These are phyloP conservation scores for Aspergillus tanneri DNA, from an alignment of 2,329 filamentous ascomycete genomes.

Conservation along the genomic window DNA sequence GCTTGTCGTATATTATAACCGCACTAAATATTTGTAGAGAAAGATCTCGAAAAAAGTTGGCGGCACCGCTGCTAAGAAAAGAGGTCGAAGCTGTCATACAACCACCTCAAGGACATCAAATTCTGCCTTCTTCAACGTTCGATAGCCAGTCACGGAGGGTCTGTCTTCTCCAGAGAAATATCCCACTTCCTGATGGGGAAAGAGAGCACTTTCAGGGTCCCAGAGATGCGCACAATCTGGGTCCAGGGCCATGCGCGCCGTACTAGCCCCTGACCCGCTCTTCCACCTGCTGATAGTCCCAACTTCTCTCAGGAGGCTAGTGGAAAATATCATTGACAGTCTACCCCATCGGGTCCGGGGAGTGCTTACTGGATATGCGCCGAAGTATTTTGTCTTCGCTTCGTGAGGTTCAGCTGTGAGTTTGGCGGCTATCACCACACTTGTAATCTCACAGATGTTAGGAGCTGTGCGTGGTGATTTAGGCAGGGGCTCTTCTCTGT, in stretches of 20 bases:
- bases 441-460: too few species aligned
- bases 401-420: too few species aligned
- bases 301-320: neutral
- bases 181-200: slow-evolving; percentile 8
- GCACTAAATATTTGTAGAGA: too few species aligned
- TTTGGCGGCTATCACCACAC: too few species aligned
- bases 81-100: slow-evolving; percentile 1
- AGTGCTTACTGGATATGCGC: too few species aligned
- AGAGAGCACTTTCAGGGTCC: slow-evolving; percentile 5
- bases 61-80: neutral
- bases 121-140: slow-evolving; percentile 5
- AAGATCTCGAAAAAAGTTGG: slow-evolving; percentile 10
- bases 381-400: too few species aligned
- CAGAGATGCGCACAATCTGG: neutral
- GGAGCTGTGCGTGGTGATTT: too few species aligned
- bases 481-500: too few species aligned
- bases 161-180: slow-evolving; percentile 3
- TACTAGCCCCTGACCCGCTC: slow-evolving; percentile 1
- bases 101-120: slow-evolving; percentile 6
- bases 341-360: neutral
- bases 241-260: slow-evolving; percentile 9
- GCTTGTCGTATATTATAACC: too few species aligned
- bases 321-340: slow-evolving; percentile 1
- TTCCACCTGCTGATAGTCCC: neutral
- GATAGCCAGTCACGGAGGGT: slow-evolving; percentile 8